Conservation (phyloP, 306 rosid species). For the Clitoria ternatea region DNA sequence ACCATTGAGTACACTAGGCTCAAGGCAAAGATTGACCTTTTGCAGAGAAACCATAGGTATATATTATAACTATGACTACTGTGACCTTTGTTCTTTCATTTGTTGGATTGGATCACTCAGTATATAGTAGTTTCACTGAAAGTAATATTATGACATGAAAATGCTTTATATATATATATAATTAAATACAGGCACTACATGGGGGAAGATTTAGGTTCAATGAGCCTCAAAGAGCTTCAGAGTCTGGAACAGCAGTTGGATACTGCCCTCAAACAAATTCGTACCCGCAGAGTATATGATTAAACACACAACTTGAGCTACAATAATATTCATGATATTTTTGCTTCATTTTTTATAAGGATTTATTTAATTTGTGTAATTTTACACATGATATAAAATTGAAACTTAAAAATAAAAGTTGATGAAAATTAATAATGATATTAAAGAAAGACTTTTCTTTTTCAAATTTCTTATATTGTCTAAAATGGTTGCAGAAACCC, state of each 20-base stretch:
- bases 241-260: conserved; percentile 84
- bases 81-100: no score
- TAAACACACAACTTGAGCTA: not conserved
- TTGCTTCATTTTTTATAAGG: no score
- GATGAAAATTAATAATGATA: no score
- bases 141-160: not conserved
- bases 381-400: no score
- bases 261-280: conserved; percentile 64
- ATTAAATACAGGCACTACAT: conserved; percentile 71
- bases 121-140: not conserved
- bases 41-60: conserved; percentile 73
- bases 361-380: no score
- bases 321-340: no score
- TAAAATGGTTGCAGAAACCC: no score
- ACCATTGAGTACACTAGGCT: conserved; percentile 68
- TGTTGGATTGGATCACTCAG: not conserved
- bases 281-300: conserved; percentile 57
- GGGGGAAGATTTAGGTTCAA: conserved; percentile 79
- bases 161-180: not conserved
- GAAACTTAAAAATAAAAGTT: no score
- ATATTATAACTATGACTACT: not conserved
- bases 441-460: no score
- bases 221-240: conserved; percentile 73
- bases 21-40: conserved; percentile 64
- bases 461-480: no score